These are phyloP conservation scores for Coemansia reversa DNA, from an alignment of 192 early-diverging fungal genomes.

Conservation along the genomic window DNA sequence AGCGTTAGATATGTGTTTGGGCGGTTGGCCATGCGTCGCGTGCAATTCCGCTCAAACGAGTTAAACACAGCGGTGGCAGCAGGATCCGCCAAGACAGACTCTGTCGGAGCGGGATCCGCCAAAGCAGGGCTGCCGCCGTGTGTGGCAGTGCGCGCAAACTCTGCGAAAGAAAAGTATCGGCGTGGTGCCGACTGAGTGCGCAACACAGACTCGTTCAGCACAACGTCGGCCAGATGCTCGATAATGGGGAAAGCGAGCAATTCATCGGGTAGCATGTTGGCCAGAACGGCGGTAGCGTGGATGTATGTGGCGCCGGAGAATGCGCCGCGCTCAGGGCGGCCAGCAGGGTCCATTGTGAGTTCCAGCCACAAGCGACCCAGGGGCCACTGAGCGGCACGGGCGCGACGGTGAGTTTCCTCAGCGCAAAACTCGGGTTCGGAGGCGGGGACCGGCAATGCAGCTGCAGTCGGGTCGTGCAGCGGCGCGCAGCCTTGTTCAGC, in stretches of 20 bases:
- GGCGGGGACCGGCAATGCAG: conserved; percentile 3
- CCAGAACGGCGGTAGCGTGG: conserved; percentile 49
- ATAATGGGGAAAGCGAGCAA: conserved; percentile 54
- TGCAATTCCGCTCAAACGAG: conserved; percentile 55
- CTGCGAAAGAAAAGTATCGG: conserved; percentile 55
- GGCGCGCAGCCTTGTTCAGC: conserved; percentile 19
- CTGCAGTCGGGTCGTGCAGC: conserved; percentile 7
- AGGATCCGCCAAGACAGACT: not conserved
- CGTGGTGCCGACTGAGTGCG: conserved; percentile 53
- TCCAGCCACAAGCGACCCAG: conserved; percentile 37
- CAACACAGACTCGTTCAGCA: conserved; percentile 59
- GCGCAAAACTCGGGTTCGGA: conserved; percentile 37
- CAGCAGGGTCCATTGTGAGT: conserved; percentile 36
- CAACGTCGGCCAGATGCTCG: conserved; percentile 62
- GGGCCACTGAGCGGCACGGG: conserved; percentile 32
- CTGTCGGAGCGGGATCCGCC: not conserved
- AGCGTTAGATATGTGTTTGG: conserved; percentile 73
- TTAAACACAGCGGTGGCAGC: conserved; percentile 65
- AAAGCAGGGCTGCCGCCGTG: conserved; percentile 14
- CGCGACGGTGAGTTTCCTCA: conserved; percentile 25
- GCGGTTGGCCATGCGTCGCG: conserved; percentile 61
- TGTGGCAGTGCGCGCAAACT: conserved; percentile 29
- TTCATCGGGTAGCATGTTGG: conserved; percentile 52
- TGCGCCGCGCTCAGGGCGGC: conserved; percentile 7
- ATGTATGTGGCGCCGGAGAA: conserved; percentile 34